Base-by-base conservation (phyloP, 2,329 filamentous ascomycete species). In the Cytospora schulzeri region DNA sequence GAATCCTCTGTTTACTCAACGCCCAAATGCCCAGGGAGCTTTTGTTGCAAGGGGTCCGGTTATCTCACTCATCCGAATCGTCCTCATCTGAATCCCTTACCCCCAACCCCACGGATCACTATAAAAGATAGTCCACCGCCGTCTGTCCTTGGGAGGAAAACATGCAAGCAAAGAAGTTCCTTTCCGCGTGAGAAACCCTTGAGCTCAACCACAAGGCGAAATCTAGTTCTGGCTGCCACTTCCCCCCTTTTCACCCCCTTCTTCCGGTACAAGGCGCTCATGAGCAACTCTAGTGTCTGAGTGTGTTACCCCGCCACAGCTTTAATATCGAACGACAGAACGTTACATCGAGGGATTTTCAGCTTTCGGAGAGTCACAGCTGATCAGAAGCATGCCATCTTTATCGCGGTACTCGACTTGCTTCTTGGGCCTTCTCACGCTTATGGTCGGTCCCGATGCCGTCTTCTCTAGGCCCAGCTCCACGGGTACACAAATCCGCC, bases 371-470 rank as follows among this genome's bases (percentile, higher is more conserved):
- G 3, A 33, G 5, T 7, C 51, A 26, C 26, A 28, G 26, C n/a
- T 14, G n/a, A 48, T 48, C 28, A 48, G 14, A 35, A 61, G 24
- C 28, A 61, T 61, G 59, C 26, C 52, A 33, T 61, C 52, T 50
- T 1, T 28, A 8, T 33, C 11, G 33, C 11, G 52, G n/a, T 35
- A 19, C 22, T 61, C 59, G 1, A 38, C 35, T 14, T 7, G 3
- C 5, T 14, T 55, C 5, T 1, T 61, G 14, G 29, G 57, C 51
- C 22, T 60, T 17, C 29, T 55, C 9, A 19, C 38, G 17, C 62
- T 64, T 17, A 11, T 51, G n/a, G 24, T 31, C 48, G 17, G 22
- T 15, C 50, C 51, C 50, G 19, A 38, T 24, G 51, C 29, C 51
- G 56, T 50, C 28, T 45, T 60, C 17, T 19, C 56, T 22, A 51